These are phyloP conservation scores for Silene noctiflora DNA, from an alignment of 179 eudicot species.

Conservation along the genomic window DNA sequence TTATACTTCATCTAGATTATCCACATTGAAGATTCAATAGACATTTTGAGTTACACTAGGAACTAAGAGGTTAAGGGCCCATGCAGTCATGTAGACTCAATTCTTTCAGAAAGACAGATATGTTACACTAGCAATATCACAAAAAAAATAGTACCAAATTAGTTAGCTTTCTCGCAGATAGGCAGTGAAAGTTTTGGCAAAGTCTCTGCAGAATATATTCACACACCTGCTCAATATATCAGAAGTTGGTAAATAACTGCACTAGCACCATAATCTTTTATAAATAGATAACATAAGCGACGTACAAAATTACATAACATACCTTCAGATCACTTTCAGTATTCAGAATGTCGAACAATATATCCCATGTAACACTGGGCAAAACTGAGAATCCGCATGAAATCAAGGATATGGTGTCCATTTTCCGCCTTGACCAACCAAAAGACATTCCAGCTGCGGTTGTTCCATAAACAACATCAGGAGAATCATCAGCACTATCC, in stretches of 20 bases:
- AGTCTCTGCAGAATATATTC: constrained; percentile 51
- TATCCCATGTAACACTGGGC: constrained; percentile 78
- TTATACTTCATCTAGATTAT: background rate
- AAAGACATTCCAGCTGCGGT: constrained; percentile 34
- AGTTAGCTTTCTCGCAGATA: constrained; percentile 52
- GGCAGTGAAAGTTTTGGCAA: constrained; percentile 71
- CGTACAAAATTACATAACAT: constrained; percentile 21
- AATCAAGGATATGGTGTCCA: constrained; percentile 56
- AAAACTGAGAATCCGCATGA: constrained; percentile 61
- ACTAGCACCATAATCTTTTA: background rate
- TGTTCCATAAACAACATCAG: constrained; percentile 43
- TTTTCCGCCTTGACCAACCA: constrained; percentile 47
- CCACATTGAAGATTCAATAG: background rate
- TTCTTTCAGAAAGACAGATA: background rate
- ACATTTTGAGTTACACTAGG: background rate
- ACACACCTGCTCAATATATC: constrained; percentile 40
- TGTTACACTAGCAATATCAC: background rate
- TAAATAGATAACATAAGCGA: background rate
- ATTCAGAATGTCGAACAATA: constrained; percentile 54
- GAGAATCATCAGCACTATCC: constrained; percentile 62
- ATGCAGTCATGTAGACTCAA: background rate
- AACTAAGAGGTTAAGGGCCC: background rate
- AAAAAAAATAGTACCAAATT: constrained; percentile 53
- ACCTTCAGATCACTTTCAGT: constrained; percentile 68
- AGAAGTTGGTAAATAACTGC: background rate